Evolutionary conservation across 164 flowering plant species (phyloP).

Genomic region (Liquidambar formosana): DNA sequence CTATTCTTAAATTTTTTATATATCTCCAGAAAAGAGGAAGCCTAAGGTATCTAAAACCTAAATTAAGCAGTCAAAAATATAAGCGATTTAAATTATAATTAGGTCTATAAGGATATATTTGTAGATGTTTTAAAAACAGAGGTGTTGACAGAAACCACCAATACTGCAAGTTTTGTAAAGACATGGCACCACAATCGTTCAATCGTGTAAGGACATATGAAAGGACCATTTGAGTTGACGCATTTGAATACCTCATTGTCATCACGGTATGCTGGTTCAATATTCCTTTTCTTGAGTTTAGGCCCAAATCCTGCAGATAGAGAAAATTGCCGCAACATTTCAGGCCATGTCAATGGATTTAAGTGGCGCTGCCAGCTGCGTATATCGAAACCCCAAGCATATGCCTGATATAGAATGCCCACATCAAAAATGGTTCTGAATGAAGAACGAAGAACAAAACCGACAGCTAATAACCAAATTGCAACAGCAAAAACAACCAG

Average conservation of each 20-base stretch:
- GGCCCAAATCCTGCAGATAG: constrained; percentile 91
- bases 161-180: no score
- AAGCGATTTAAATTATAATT: no score
- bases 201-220: no score
- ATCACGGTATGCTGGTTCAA: constrained; percentile 52
- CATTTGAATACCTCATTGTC: constrained; percentile 79
- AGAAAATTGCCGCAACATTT: constrained; percentile 80
- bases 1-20: no score
- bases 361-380: constrained; percentile 78
- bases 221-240: background rate
- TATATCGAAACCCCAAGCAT: constrained; percentile 96
- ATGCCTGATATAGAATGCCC: constrained; percentile 57
- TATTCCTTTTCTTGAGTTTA: constrained; percentile 55
- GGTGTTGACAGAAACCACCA: no score
- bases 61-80: no score
- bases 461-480: background rate
- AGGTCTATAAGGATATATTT: no score
- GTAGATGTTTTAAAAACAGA: no score
- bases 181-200: no score
- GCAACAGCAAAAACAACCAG: constrained; percentile 2
- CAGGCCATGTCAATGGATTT: constrained; percentile 92
- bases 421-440: background rate
- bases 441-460: background rate
- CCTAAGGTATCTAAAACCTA: no score
- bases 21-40: no score